Evolutionary conservation across 257 asterid genomes (phyloP).

Genomic region (Cinchona pubescens): DNA sequence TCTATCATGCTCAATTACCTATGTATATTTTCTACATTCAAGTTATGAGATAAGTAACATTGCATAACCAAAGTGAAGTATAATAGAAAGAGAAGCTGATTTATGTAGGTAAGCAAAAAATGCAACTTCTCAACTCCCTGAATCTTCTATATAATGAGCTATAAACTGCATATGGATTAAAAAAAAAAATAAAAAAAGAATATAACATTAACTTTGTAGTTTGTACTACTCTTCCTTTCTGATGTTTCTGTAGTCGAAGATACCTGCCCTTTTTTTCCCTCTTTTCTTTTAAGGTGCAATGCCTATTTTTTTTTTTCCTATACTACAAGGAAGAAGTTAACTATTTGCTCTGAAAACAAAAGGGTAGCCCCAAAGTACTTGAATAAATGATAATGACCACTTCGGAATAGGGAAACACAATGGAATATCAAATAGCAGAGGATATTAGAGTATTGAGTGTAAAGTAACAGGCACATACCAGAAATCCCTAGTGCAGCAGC

Average conservation of each 20-base stretch:
- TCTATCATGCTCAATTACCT: neutral
- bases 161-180: neutral
- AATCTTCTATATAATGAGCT: neutral
- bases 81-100: neutral
- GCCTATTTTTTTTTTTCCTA: too few species aligned
- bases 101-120: neutral
- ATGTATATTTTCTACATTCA: too few species aligned
- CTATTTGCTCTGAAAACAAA: too few species aligned
- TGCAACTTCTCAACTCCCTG: neutral
- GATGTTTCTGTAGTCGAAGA: neutral
- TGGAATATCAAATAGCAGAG: neutral
- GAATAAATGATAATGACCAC: too few species aligned
- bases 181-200: too few species aligned
- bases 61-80: too few species aligned
- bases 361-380: too few species aligned
- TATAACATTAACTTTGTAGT: too few species aligned
- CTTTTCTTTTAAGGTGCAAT: neutral
- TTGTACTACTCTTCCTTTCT: neutral
- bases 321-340: too few species aligned
- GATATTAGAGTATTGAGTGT: slow-evolving; percentile 3
- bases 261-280: neutral
- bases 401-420: neutral
- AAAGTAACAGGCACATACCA: neutral
- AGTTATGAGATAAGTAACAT: too few species aligned
- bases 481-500: neutral